Evolutionary conservation across 441 rosid species (phyloP), one percentile per base, ranked within the genome.

Genomic region (Erodium texanum): DNA sequence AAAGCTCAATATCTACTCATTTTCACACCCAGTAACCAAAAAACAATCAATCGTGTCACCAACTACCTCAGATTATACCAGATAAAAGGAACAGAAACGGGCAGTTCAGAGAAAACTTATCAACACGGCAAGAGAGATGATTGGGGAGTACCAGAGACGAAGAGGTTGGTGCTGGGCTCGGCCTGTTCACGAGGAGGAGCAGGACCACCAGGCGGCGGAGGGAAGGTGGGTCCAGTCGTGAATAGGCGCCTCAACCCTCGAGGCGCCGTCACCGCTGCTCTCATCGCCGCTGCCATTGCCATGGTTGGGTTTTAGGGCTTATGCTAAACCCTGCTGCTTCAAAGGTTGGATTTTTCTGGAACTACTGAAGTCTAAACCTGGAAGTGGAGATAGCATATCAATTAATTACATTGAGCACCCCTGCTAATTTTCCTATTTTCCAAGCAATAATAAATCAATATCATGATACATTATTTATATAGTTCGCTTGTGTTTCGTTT

Each of bases 141-240:
- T 29, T 29, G 34, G 34, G 34, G 16, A 5, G 29, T 76, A 70
- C 97, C 96, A 10, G 95, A 85, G 78, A 87, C 84, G 70, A 89
- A 89, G 75, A 93, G 96, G 74, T 86, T 87, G 68, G 89, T 76
- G 77, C 76, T 89, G 61, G 96, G 95, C 38, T 86, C 90, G 2
- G 92, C 88, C 80, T 80, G 73, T 75, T 80, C 83, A 9, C 81
- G 82, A 61, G 82, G 81, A 1, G 83, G 83, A 64, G 84, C 78
- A 3, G 80, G 66, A 11, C 71, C 32, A 14, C 74, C 43, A 6
- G 73, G 10, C 0, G 71, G 68, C 48, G 83, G 80, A 72, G 82
- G 76, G 41, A 73, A 66, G 78, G 83, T 74, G 27, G 85, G 68
- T 22, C 83, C 68, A 65, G 68, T 81, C 5, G 84, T 89, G 76